Percentiles rank a stretch among this genome's conserved stretches.
Conservation (phyloP, 495 filamentous ascomycete genomes). For the Astrothelium subdiscretum region DNA sequence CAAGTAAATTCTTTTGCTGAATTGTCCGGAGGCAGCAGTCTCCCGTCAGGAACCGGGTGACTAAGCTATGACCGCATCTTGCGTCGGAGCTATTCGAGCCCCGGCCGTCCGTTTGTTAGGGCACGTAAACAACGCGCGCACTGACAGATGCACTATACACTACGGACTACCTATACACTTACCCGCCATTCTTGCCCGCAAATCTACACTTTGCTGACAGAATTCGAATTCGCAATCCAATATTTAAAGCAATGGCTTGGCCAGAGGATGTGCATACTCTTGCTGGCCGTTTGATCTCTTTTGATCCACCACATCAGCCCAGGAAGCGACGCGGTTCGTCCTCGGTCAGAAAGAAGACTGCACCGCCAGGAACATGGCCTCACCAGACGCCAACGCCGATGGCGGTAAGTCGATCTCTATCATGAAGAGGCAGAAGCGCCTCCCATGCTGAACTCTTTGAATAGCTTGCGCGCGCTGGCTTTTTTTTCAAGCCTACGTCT, state of each 20-base stretch:
- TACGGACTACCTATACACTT: no score
- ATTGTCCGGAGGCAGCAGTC: no score
- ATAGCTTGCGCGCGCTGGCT: conserved; percentile 80
- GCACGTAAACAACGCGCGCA: neutral
- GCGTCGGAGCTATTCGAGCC: neutral
- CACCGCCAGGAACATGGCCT: conserved; percentile 61
- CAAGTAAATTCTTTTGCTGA: no score
- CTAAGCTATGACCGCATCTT: conserved; percentile 1
- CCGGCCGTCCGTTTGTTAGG: neutral
- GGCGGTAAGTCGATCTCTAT: conserved; percentile 40
- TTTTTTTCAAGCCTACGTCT: conserved; percentile 70
- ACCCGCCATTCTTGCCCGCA: no score
- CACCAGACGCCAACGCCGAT: conserved; percentile 53
- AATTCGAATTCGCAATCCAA: neutral
- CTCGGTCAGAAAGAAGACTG: conserved; percentile 42
- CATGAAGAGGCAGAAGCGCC: neutral
- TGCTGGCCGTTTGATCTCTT: conserved; percentile 63
- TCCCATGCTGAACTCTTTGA: conserved; percentile 4
- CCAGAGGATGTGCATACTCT: conserved; percentile 39
- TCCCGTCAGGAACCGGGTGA: neutral
- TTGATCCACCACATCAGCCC: conserved; percentile 46
- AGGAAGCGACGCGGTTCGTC: conserved; percentile 54
- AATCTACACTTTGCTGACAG: neutral
- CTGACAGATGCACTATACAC: neutral
- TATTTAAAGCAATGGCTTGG: neutral